These are phyloP conservation scores for Trametes polyzona DNA, from an alignment of 1,284 basidiomycete species.

Conservation along the genomic window DNA sequence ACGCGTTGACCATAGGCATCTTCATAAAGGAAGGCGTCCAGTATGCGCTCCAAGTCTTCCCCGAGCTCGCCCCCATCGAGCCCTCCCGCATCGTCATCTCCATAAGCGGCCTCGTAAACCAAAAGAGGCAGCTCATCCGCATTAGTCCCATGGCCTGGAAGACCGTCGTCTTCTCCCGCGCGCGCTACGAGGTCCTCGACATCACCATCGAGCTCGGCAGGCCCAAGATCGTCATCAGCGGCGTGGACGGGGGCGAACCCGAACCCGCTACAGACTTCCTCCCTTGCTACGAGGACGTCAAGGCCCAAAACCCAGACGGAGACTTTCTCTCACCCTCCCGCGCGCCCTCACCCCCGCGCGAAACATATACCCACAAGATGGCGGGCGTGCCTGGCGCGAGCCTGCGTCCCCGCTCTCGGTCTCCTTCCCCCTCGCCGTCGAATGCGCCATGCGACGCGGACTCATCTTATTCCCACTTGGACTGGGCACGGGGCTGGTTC, in stretches of 20 bases:
- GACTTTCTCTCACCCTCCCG: constrained; percentile 15
- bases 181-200: constrained; percentile 59
- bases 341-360: constrained; percentile 2
- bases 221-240: constrained; percentile 18
- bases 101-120: constrained; percentile 41
- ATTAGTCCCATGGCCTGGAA: constrained; percentile 64
- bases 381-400: background rate
- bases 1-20: background rate
- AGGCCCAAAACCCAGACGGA: constrained; percentile 2
- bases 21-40: constrained; percentile 55
- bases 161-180: constrained; percentile 45
- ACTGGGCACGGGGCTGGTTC: constrained; percentile 19
- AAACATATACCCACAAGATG: background rate
- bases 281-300: constrained; percentile 16
- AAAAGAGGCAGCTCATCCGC: constrained; percentile 42
- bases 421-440: constrained; percentile 3
- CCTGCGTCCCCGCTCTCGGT: background rate
- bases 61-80: constrained; percentile 45
- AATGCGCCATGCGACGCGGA: background rate
- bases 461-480: background rate
- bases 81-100: constrained; percentile 52
- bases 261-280: too few species aligned
- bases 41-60: constrained; percentile 51
- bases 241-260: constrained; percentile 13
- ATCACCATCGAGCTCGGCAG: constrained; percentile 38